Percentiles rank a stretch among this genome's conserved stretches.
phyloP scores from a whole-genome alignment of 2,329 filamentous ascomycete species.

The Sarocladium oryzae region DNA sequence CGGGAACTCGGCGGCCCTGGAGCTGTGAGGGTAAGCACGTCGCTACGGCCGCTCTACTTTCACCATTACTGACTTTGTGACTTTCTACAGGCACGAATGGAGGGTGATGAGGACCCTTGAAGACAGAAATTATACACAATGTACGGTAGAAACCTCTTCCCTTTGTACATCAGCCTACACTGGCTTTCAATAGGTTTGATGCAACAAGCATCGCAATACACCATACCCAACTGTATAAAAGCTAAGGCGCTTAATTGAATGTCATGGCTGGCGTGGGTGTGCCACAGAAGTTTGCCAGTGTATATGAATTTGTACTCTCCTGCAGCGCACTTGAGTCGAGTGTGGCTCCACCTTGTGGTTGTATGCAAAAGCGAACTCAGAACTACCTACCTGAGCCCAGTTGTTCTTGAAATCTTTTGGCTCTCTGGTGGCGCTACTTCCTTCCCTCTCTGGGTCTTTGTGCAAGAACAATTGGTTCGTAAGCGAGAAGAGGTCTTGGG shows the following conservation, averaged over 20 bases:
- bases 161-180: slow-evolving; percentile 27
- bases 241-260: no score
- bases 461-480: not conserved
- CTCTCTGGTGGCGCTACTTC: not conserved
- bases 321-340: no score
- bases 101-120: slow-evolving; percentile 48
- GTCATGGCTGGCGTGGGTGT: no score
- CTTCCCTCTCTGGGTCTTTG: not conserved
- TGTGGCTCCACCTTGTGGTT: no score
- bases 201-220: not conserved
- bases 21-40: slow-evolving; percentile 55
- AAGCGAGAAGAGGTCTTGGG: not conserved
- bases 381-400: no score
- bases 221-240: not conserved
- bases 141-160: slow-evolving; percentile 13
- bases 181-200: not conserved
- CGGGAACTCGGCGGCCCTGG: slow-evolving; percentile 67
- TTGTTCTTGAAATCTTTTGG: not conserved
- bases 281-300: not conserved
- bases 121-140: slow-evolving; percentile 8
- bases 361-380: no score
- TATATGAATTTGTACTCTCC: not conserved
- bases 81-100: slow-evolving; percentile 41
- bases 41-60: slow-evolving; percentile 13
- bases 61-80: not conserved